Base-by-base conservation (phyloP, 768 basidiomycete species). In the Trametes punicea region DNA sequence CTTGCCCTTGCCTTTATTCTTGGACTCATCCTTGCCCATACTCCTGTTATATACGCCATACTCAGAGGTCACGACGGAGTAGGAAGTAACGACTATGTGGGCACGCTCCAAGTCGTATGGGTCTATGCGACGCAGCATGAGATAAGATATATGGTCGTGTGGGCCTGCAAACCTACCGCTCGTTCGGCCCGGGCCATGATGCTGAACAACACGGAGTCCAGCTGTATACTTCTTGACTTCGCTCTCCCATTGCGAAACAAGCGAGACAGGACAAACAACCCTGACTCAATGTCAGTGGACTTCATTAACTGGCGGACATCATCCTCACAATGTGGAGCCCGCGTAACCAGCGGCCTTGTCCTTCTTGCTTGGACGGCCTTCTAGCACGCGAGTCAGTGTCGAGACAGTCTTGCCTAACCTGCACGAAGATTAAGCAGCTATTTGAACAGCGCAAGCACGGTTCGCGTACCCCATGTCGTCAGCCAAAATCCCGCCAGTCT, bases 341-440 rank as follows among this genome's bases (percentile, higher is more conserved):
- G 83, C 79, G 78, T 81, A 95, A 0, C 91, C 90, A 13, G 83
- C 85, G 20, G 78, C 77, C 60, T 77, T 80, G 63, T 96, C 90
- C 4, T 80, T 77, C 57, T 84, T 83, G 18, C 77, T 81, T 7
- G 89, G 81, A 4, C 82, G 78, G 0, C 91, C 89, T 52, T 94
- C 92, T 0, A 92, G 84, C 38, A 99, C 95, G 1, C 93, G 82
- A 0, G 88, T 80, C 11, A 98, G 74, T 0, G 90, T 90, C 65
- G 98, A 96, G 21, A 98, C 90, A 0, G 97, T 99, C 73, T 94
- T 93, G 1, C 90, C 90, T 1, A 91, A 77, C 56, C 88, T 90
- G 50, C 6, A 57, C 39, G 6, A 6, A 0, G 48, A 36, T n/a
- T 26, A 40, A 40, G 57, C 30, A 58, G 54, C 39, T 18, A 25